Evolutionary conservation across 345 rosid species (phyloP), one percentile per base, ranked within the genome.

Genomic region (Eucalyptus fibrosa): DNA sequence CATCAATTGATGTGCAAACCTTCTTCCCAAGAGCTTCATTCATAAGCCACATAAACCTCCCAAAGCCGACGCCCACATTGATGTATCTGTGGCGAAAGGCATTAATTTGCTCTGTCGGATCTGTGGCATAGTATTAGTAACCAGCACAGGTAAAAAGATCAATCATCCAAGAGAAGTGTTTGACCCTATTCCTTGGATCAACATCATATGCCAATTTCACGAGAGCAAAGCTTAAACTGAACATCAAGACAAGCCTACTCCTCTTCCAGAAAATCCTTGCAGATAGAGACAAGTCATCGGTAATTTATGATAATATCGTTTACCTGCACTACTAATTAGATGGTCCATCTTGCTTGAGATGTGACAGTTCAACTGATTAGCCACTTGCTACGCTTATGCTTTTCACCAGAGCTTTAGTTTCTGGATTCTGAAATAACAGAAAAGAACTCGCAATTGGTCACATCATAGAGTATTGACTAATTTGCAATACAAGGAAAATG

Each of bases 101-200:
- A 96, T 96, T 77, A 21, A 37, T 77, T 51, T 92, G 86, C 88
- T 91, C 94, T 19, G 94, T 88, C 53, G 94, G 93, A 86, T 90
- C 65, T 45, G 95, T 24, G 37, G 97, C 97, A 89, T 95, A 96
- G 89, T 90, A 89, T 45, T 95, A 80, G 92, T 89, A 93, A 89
- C 98, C 99, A 89, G 94, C 96, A 60, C 97, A 95, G 80, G 96
- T 91, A 87, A 92, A 95, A 85, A 97, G 98, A 92, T 97, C 97
- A 56, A 95, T 92, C 95, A 95, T 93, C 94, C 99, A 96, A 88
- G 96, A 95, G 88, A 92, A 95, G 86, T 95, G 97, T 87, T 96
- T 95, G 65, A 93, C 92, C 88, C 96, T 37, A 37, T 37, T 37
- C 90, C 91, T 86, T 87, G 28, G 83, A 37, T 77, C 83, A 77